Percentiles rank a stretch among this genome's conserved stretches.
Conservation (phyloP, 768 basidiomycete species). For the Pisolithus albus region DNA sequence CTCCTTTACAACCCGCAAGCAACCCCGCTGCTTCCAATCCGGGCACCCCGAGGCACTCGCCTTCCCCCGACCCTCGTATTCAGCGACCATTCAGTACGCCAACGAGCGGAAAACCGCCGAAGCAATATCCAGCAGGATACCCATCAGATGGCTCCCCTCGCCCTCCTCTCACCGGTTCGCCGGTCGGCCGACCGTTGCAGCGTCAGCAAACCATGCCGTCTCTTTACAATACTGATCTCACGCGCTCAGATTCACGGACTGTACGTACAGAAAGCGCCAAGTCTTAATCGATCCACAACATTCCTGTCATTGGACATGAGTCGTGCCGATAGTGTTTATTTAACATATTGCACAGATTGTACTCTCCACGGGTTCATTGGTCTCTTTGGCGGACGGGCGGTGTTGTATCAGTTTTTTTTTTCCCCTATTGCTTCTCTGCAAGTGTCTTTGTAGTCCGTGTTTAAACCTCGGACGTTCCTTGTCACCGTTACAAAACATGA, state of each 20-base stretch:
- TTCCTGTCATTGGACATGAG: too few species aligned
- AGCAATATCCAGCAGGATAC: conserved; percentile 5
- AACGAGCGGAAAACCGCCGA: conserved; percentile 3
- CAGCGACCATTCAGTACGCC: background rate
- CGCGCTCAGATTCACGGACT: conserved; percentile 19
- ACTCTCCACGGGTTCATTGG: background rate
- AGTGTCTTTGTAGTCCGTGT: too few species aligned
- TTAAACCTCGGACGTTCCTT: too few species aligned
- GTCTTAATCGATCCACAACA: conserved; percentile 14
- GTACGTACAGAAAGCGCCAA: conserved; percentile 12
- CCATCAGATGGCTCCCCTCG: background rate
- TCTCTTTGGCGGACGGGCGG: background rate
- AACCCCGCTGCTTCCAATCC: conserved; percentile 3
- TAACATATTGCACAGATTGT: background rate
- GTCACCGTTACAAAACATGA: too few species aligned
- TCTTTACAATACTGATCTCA: conserved; percentile 3
- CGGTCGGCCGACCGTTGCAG: conserved; percentile 17
- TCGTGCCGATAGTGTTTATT: conserved; percentile 11
- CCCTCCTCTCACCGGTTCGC: background rate
- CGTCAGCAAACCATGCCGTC: conserved; percentile 25
- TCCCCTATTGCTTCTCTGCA: too few species aligned
- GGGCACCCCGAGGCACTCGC: background rate
- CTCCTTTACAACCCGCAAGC: background rate
- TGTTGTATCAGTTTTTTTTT: background rate
- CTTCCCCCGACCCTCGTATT: background rate